Conservation (phyloP, 2,329 filamentous ascomycete genomes). For the Botryotinia convoluta region DNA sequence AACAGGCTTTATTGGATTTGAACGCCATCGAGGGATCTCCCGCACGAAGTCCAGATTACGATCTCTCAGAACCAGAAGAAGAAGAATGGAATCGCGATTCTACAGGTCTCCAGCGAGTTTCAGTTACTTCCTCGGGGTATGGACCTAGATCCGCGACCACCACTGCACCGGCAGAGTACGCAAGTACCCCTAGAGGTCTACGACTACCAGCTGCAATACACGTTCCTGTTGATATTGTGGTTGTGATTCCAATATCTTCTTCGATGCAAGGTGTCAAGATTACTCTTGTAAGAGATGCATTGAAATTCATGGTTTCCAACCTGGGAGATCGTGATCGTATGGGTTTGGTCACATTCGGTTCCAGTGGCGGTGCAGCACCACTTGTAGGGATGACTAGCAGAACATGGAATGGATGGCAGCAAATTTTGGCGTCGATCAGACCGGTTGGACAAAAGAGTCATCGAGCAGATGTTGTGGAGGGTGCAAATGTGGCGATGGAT, state of each 20-base stretch:
- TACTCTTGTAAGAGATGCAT: constrained; percentile 83
- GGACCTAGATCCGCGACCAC: constrained; percentile 81
- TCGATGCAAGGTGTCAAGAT: constrained; percentile 99
- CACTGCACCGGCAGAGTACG: constrained; percentile 91
- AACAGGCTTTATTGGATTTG: constrained; percentile 79
- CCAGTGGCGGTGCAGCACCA: constrained; percentile 86
- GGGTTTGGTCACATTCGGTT: constrained; percentile 96
- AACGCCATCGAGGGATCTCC: constrained; percentile 66
- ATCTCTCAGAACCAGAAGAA: constrained; percentile 81
- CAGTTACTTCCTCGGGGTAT: constrained; percentile 75
- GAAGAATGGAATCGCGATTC: constrained; percentile 74
- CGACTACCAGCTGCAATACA: constrained; percentile 55
- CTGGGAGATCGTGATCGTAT: constrained; percentile 93
- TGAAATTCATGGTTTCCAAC: constrained; percentile 86
- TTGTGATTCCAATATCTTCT: constrained; percentile 94
- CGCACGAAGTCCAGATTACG: constrained; percentile 70
- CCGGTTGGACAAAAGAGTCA: constrained; percentile 96
- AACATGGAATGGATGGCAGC: constrained; percentile 87
- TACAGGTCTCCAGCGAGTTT: constrained; percentile 62
- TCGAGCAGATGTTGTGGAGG: constrained; percentile 93
- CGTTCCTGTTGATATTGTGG: constrained; percentile 90
- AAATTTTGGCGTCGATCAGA: constrained; percentile 80
- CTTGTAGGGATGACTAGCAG: constrained; percentile 99
- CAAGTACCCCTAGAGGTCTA: constrained; percentile 53
- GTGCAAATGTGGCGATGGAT: constrained; percentile 97